Conservation (phyloP, 2,329 filamentous ascomycete genomes). For the Paraconiothyrium sp. region DNA sequence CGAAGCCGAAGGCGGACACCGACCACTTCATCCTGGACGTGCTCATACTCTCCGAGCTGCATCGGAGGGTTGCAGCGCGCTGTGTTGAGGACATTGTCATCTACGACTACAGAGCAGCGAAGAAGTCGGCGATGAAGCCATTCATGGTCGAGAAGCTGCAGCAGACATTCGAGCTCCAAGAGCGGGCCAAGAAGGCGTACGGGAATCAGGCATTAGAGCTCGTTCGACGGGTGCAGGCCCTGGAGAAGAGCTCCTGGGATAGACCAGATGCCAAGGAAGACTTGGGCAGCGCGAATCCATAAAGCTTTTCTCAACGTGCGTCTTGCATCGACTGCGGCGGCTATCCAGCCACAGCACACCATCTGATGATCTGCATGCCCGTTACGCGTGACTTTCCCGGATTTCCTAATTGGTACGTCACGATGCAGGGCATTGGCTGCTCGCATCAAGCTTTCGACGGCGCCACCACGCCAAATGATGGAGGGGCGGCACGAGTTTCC, state of each 20-base stretch:
- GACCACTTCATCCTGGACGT: constrained; percentile 69
- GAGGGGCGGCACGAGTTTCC: constrained; percentile 30
- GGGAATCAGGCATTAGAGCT: constrained; percentile 65
- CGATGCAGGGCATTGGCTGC: constrained; percentile 35
- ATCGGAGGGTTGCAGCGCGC: constrained; percentile 76
- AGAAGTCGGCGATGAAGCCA: constrained; percentile 65
- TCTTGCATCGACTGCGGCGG: constrained; percentile 15
- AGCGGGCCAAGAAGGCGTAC: constrained; percentile 64
- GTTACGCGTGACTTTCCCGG: constrained; percentile 47
- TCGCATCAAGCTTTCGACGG: constrained; percentile 40
- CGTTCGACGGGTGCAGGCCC: constrained; percentile 53
- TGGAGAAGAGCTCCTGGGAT: constrained; percentile 82
- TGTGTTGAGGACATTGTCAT: constrained; percentile 81
- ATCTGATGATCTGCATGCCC: constrained; percentile 41
- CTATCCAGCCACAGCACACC: constrained; percentile 3
- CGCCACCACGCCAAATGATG: constrained; percentile 9
- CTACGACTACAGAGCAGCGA: constrained; percentile 74
- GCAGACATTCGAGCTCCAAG: constrained; percentile 69
- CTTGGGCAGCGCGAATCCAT: constrained; percentile 50
- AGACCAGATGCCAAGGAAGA: constrained; percentile 76
- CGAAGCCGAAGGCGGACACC: constrained; percentile 58
- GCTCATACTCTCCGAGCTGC: constrained; percentile 76
- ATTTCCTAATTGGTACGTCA: constrained; percentile 35
- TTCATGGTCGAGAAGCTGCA: constrained; percentile 71
- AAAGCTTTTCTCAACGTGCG: constrained; percentile 22